Evolutionary conservation across 1,139 yeast species (phyloP), one percentile per base, ranked within the genome.

Genomic region (Blastobotrys raffinosifermentans): DNA sequence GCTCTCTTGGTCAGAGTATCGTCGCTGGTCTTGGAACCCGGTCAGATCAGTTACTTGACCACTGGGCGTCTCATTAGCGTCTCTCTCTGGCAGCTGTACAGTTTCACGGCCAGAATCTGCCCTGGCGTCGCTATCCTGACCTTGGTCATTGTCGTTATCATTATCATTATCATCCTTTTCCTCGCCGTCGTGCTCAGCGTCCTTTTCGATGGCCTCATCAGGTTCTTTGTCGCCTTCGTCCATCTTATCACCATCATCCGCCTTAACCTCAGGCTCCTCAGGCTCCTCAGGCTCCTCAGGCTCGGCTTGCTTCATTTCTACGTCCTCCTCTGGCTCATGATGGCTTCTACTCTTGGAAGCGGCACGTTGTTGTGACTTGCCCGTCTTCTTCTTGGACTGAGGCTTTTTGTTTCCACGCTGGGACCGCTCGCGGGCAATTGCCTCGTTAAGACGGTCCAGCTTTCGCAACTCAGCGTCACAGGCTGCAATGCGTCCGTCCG

Each of bases 171-270:
- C 31, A 11, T 8, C 35, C 10, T 29, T 30, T 3, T 14, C 35
- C 19, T 29, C 41, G 16, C 14, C 13, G 27, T 44, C 44, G 23
- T 38, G 41, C 3, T 39, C 45, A n/a, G 34, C 43, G 16, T 42
- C 41, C 14, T 32, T 34, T 19, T 41, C 33, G 14, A 27, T 40
- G 11, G 45, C 38, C 16, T 42, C 37, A 17, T 40, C 41, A 16
- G 44, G 34, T 15, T 31, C 39, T 19, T 41, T 38, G 23, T 39
- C 43, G 9, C 41, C 46, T 6, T 33, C 38, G 15, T 9, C 33
- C 8, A 23, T 34, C 8, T 14, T 17, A 7, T 27, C 31, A 14
- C 18, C 19, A 29, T 11, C 32, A 13, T 13, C 21, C 6, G 19
- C 14, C 9, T 11, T 8, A 10, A 16, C 14, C 32, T 29, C 23